These are phyloP conservation scores for Sugiyamaella smithiae DNA, from an alignment of 805 yeast genomes.

Conservation along the genomic window DNA sequence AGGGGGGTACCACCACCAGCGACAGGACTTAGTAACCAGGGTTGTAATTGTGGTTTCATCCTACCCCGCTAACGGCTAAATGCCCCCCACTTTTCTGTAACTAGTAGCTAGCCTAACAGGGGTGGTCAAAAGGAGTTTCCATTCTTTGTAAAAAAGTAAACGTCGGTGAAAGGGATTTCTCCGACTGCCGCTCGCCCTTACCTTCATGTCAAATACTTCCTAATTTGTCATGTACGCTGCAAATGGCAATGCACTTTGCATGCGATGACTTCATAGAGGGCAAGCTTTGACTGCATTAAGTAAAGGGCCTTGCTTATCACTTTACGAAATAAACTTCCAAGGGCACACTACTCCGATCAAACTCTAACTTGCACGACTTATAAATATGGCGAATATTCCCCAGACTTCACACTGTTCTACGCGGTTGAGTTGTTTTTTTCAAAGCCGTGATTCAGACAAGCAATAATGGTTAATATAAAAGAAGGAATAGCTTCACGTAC, in stretches of 20 bases:
- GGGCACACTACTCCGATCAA: neutral
- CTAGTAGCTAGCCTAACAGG: no score
- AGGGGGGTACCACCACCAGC: no score
- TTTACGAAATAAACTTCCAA: neutral
- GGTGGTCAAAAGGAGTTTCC: no score
- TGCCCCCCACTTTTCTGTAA: no score
- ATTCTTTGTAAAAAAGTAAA: no score
- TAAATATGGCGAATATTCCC: constrained; percentile 1
- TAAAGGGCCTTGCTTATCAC: neutral
- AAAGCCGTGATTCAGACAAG: neutral
- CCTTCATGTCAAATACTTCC: constrained; percentile 1
- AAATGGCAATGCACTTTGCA: neutral
- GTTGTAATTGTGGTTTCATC: no score
- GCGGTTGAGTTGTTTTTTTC: no score
- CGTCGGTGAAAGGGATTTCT: no score
- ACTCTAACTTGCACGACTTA: neutral
- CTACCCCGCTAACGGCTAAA: no score
- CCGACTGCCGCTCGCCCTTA: neutral
- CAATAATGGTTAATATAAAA: constrained; percentile 1
- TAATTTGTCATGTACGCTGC: neutral
- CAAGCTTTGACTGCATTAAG: neutral
- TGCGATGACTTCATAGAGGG: constrained; percentile 5
- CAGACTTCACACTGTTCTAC: neutral
- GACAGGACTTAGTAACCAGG: no score
- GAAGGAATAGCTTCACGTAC: constrained; percentile 31